phyloP scores from a whole-genome alignment of 805 yeast genomes.

The Cyberlindnera bimundalis region DNA sequence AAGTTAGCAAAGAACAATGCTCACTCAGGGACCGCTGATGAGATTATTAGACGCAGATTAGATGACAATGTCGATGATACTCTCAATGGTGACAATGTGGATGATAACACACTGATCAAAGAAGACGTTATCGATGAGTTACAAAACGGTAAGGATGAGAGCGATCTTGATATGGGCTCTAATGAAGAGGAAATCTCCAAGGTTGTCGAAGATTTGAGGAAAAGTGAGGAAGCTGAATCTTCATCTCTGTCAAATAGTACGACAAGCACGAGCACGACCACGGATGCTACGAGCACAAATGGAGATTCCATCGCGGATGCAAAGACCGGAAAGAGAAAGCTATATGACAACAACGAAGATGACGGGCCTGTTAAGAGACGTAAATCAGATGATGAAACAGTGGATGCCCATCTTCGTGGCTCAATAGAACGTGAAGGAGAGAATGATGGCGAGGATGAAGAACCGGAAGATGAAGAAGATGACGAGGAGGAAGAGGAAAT shows the following conservation, averaged over 20 bases:
- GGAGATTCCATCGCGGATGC: not conserved
- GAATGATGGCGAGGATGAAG: constrained; percentile 18
- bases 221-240: constrained; percentile 12
- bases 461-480: constrained; percentile 20
- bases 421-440: constrained; percentile 11
- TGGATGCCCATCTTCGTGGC: constrained; percentile 4
- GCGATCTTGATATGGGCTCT: constrained; percentile 21
- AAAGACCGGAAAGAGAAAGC: constrained; percentile 14
- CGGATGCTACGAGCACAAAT: not conserved
- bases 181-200: constrained; percentile 24
- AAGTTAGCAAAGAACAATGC: constrained; percentile 33
- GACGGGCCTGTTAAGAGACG: constrained; percentile 18
- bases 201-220: constrained; percentile 21
- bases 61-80: constrained; percentile 22
- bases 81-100: constrained; percentile 20
- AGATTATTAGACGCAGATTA: constrained; percentile 6
- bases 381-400: constrained; percentile 4
- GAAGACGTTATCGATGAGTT: constrained; percentile 25
- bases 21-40: constrained; percentile 3
- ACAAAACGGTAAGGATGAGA: constrained; percentile 18
- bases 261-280: no score
- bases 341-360: constrained; percentile 7
- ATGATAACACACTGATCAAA: constrained; percentile 22
- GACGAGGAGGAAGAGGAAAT: constrained; percentile 25
- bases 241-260: no score